Evolutionary conservation across 805 yeast genomes (phyloP), one percentile per base, ranked within the genome.

Genomic region (Metschnikowia amazonensis): DNA sequence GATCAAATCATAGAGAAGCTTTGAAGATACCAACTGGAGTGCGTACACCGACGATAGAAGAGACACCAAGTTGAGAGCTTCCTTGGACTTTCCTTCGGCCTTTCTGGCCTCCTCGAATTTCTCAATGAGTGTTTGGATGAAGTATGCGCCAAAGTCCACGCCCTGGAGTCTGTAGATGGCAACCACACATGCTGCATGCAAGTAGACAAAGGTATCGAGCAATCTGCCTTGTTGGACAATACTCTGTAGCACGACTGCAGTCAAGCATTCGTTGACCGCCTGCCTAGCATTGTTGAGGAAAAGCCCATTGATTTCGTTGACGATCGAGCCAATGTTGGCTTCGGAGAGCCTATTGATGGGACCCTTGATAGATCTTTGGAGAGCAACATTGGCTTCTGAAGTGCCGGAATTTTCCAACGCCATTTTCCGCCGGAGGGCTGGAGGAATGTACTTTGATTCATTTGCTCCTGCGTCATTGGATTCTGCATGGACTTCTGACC

Each of bases 301-400:
- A 1, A 88, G 65, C 0, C 70, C 72, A 55, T 81, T 82, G 43
- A 94, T 67, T 21, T 87, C 88, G 47, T 77, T 75, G 17, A 86
- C 80, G 43, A 90, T 87, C 2, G 82, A 69, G 10, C 78, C 70
- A 24, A 90, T 71, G 50, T 90, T 94, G 1, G 95, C 81, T 56
- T 92, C 98, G 1, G 97, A 86, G n/a, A 94, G 73, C 63, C 82
- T 84, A 63, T 94, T 94, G 57, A 94, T 70, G 1, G 89, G 81
- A 47, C 97, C 90, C 57, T 89, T 94, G 39, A 90, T 76, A 4
- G 80, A 67, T 55, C 81, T 79, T 44, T 76, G 75, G 30, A 90
- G 66, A 30, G 72, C 76, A 2, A 68, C 41, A 6, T 71, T 60
- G 44, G 75, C 80, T 14, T 60, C 60, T 1, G 74, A 64, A 2